These are phyloP conservation scores for Pluteus cervinus DNA, from an alignment of 768 basidiomycete genomes.

Conservation along the genomic window DNA sequence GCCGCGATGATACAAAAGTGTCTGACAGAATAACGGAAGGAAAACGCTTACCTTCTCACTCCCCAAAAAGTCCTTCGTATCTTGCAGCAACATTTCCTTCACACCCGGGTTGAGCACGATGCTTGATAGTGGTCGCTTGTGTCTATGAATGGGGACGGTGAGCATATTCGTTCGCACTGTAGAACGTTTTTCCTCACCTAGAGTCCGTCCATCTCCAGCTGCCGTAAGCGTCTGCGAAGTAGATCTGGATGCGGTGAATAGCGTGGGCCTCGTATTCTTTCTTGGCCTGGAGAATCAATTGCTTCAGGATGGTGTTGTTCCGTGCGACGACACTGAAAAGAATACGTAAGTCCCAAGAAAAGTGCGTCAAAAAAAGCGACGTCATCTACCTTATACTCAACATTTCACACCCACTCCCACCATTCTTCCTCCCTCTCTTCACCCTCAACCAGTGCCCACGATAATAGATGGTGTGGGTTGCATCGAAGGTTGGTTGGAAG, in stretches of 20 bases:
- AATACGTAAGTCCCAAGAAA: not conserved
- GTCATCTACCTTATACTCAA: conserved; percentile 61
- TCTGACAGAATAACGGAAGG: conserved; percentile 3
- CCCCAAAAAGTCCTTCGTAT: conserved; percentile 77
- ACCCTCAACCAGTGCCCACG: conserved; percentile 81
- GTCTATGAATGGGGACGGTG: too few relatives aligned
- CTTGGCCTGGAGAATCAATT: conserved; percentile 87
- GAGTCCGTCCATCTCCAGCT: conserved; percentile 88
- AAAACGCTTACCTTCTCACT: conserved; percentile 59
- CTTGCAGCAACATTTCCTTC: conserved; percentile 82
- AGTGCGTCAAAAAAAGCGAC: not conserved
- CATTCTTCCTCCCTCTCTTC: conserved; percentile 60
- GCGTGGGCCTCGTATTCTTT: conserved; percentile 84
- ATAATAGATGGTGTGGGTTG: conserved; percentile 87
- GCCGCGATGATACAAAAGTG: too few relatives aligned
- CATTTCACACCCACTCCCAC: conserved; percentile 68
- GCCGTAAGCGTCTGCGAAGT: conserved; percentile 84
- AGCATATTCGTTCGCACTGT: too few relatives aligned
- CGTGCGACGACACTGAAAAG: conserved; percentile 69
- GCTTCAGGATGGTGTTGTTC: conserved; percentile 78
- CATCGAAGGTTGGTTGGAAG: conserved; percentile 85
- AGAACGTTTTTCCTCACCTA: too few relatives aligned
- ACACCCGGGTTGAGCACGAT: conserved; percentile 87
- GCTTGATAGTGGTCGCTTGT: conserved; percentile 83
- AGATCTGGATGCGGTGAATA: conserved; percentile 82